Conservation (phyloP, 768 basidiomycete species). For the Serendipita sp. region DNA sequence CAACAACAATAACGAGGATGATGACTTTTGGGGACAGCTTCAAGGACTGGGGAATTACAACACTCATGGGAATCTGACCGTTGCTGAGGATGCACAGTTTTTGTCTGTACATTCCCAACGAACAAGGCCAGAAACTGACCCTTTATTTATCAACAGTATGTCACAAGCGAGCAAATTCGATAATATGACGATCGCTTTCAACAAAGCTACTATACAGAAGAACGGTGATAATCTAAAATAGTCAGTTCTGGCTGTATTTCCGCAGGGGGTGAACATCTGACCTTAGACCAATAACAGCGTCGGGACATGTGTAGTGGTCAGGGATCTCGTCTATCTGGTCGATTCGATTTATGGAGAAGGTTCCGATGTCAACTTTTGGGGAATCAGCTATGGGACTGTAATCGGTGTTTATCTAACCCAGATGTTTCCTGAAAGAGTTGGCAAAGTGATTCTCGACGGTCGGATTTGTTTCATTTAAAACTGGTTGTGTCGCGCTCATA, state of each 20-base stretch:
- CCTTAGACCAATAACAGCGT: neutral
- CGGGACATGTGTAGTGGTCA: slow-evolving; percentile 2
- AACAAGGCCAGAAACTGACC: neutral
- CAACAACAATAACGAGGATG: neutral
- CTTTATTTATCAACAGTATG: neutral
- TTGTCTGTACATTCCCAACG: neutral
- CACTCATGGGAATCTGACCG: neutral
- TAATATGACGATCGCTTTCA: neutral
- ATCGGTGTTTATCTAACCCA: slow-evolving; percentile 5
- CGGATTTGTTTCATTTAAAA: neutral
- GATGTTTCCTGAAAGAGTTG: slow-evolving; percentile 9
- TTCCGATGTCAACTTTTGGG: slow-evolving; percentile 4
- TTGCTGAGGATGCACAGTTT: neutral
- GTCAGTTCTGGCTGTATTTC: neutral
- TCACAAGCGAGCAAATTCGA: neutral
- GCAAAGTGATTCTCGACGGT: slow-evolving; percentile 6
- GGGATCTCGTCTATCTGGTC: slow-evolving; percentile 3
- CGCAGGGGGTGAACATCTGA: neutral
- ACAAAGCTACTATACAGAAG: neutral
- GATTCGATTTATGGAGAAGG: neutral
- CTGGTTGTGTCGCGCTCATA: neutral
- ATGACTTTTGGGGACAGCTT: neutral
- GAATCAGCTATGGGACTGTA: slow-evolving; percentile 3
- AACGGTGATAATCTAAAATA: neutral
- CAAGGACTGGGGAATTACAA: neutral